These are phyloP conservation scores for Ophiostoma sp. DNA, from an alignment of 2,329 filamentous ascomycete genomes.

Conservation along the genomic window DNA sequence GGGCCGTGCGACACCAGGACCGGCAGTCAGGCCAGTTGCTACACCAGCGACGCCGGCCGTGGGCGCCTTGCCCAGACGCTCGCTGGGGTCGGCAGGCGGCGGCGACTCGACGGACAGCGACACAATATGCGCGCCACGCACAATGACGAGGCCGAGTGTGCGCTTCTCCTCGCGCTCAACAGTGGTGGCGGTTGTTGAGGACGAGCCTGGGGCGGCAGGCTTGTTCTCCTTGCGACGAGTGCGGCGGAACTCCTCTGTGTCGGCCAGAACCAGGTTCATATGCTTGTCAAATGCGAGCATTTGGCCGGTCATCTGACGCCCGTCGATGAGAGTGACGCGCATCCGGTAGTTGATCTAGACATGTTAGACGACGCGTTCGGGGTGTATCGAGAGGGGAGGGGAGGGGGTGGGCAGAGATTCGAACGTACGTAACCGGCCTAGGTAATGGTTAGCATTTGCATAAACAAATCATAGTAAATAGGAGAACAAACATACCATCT, in stretches of 20 bases:
- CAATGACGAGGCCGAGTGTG: constrained; percentile 89
- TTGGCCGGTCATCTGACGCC: constrained; percentile 92
- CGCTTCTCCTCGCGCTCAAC: constrained; percentile 95
- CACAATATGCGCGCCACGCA: constrained; percentile 90
- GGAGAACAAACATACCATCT: constrained; percentile 78
- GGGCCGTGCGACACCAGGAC: constrained; percentile 84
- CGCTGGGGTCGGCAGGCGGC: constrained; percentile 86
- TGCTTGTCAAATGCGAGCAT: constrained; percentile 99
- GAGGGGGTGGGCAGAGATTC: neutral
- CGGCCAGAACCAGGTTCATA: constrained; percentile 98
- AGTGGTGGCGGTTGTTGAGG: constrained; percentile 52
- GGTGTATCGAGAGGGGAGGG: neutral
- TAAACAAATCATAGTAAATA: neutral
- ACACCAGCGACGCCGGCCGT: constrained; percentile 50
- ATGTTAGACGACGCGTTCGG: constrained; percentile 29
- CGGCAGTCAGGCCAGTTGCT: constrained; percentile 67
- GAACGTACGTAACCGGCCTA: constrained; percentile 66
- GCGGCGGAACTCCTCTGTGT: constrained; percentile 95
- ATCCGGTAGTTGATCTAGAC: constrained; percentile 97
- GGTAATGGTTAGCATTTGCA: constrained; percentile 5
- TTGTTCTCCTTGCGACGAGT: constrained; percentile 81
- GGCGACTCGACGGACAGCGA: constrained; percentile 93
- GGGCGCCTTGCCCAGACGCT: constrained; percentile 73
- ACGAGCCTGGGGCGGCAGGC: constrained; percentile 49
- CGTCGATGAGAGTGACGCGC: constrained; percentile 92